Evolutionary conservation across 345 rosid genomes (phyloP).

Genomic region (Salix caprea): DNA sequence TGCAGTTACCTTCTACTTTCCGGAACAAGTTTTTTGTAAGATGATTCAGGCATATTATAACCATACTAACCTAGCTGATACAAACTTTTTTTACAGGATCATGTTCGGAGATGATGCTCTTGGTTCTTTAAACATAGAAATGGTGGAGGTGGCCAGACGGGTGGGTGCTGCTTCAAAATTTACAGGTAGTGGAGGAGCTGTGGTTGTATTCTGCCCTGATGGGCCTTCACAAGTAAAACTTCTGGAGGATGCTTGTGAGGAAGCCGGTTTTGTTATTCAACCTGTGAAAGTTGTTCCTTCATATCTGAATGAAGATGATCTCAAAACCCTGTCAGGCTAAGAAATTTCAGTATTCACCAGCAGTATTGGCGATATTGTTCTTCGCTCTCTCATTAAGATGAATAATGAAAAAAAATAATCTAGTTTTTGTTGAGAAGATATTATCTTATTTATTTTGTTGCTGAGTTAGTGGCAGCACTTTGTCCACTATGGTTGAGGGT

Average conservation of each 20-base stretch:
- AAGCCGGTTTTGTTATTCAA: conserved; percentile 60
- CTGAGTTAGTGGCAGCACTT: no score
- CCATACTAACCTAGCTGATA: not conserved
- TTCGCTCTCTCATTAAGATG: not conserved
- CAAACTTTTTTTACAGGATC: conserved; percentile 30
- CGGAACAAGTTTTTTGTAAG: not conserved
- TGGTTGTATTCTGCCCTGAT: conserved; percentile 73
- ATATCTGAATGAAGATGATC: conserved; percentile 41
- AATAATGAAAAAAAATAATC: no score
- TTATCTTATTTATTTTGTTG: no score
- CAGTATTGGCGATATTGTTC: not conserved
- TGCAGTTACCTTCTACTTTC: not conserved
- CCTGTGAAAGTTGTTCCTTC: conserved; percentile 61
- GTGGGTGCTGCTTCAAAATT: conserved; percentile 81
- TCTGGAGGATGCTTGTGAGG: conserved; percentile 64
- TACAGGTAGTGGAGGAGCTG: conserved; percentile 97
- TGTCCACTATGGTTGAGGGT: no score
- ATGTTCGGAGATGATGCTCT: conserved; percentile 86
- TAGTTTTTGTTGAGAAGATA: no score
- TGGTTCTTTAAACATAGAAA: conserved; percentile 69
- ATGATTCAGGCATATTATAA: not conserved
- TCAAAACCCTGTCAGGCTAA: conserved; percentile 26
- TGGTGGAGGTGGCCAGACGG: conserved; percentile 81
- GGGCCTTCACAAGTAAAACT: conserved; percentile 59
- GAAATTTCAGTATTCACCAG: not conserved